phyloP scores from a whole-genome alignment of 2,329 filamentous ascomycete genomes.

The Aureobasidium uvarum region DNA sequence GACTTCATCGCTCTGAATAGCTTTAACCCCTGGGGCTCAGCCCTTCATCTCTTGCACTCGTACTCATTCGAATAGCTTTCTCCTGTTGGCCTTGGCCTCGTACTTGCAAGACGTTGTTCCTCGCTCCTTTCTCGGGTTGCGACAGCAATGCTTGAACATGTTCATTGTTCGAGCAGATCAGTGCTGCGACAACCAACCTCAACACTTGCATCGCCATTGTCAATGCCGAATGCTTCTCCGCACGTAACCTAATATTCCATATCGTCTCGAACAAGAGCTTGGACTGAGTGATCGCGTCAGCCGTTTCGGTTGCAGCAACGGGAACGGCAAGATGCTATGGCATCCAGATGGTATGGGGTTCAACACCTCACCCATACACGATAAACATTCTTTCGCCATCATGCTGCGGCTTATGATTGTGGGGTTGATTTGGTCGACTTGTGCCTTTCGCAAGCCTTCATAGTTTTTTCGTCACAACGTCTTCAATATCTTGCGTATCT shows the following conservation, averaged over 20 bases:
- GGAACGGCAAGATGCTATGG: constrained; percentile 10
- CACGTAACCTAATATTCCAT: not conserved
- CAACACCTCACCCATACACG: not conserved
- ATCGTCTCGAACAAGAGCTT: not conserved
- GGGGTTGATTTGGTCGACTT: not conserved
- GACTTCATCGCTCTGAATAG: not conserved
- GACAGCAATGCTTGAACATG: not conserved
- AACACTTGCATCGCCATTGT: not conserved
- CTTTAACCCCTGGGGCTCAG: not conserved
- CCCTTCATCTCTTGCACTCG: constrained; percentile 8
- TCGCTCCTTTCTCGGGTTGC: not conserved
- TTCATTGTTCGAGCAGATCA: not conserved
- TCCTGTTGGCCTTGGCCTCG: constrained; percentile 7
- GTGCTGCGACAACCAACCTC: not conserved
- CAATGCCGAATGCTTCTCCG: not conserved
- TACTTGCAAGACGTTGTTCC: not conserved
- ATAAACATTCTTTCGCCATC: not conserved
- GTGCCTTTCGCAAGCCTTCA: too few relatives aligned
- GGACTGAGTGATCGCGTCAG: not conserved
- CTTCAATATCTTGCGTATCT: too few relatives aligned
- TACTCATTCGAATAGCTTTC: not conserved
- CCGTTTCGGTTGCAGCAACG: constrained; percentile 7
- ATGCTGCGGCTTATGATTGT: not conserved
- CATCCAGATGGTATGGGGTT: not conserved
- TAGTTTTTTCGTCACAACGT: too few relatives aligned